phyloP scores from a whole-genome alignment of 768 basidiomycete species.

The Candolleomyces aberdarensis region DNA sequence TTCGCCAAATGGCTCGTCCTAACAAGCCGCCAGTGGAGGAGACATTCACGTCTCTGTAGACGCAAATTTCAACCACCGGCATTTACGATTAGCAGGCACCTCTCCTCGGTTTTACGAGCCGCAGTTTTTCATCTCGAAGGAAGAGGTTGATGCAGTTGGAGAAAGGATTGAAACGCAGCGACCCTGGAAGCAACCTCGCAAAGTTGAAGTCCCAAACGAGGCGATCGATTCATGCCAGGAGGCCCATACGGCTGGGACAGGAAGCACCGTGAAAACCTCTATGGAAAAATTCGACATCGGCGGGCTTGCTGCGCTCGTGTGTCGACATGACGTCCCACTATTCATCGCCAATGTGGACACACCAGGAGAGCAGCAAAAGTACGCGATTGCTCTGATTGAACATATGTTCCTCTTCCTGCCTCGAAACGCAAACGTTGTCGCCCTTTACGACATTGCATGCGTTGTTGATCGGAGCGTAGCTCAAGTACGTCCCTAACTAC shows the following conservation, averaged over 20 bases:
- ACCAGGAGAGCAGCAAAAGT: constrained; percentile 23
- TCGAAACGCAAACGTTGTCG: constrained; percentile 17
- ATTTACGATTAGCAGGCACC: not conserved
- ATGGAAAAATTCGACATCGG: constrained; percentile 1
- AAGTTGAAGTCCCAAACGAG: not conserved
- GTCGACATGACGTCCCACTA: constrained; percentile 30
- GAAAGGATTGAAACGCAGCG: not conserved
- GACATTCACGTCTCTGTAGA: not conserved
- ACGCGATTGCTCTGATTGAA: constrained; percentile 25
- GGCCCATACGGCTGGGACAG: not conserved
- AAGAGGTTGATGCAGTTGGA: constrained; percentile 2
- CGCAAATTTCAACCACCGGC: not conserved
- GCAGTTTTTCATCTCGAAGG: not conserved
- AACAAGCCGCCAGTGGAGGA: no score
- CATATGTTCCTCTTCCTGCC: constrained; percentile 24
- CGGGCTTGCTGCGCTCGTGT: constrained; percentile 34
- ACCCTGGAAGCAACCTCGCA: not conserved
- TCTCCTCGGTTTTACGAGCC: not conserved
- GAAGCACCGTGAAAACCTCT: constrained; percentile 3
- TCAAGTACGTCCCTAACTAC: constrained; percentile 19
- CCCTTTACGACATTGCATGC: constrained; percentile 34
- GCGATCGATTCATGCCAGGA: constrained; percentile 4
- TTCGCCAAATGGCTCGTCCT: no score
- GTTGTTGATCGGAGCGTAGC: constrained; percentile 24
- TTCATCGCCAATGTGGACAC: constrained; percentile 36